Percentiles rank a stretch among this genome's conserved stretches.
Conservation (phyloP, 164 flowering plant genomes). For the Stephania yunnanensis region DNA sequence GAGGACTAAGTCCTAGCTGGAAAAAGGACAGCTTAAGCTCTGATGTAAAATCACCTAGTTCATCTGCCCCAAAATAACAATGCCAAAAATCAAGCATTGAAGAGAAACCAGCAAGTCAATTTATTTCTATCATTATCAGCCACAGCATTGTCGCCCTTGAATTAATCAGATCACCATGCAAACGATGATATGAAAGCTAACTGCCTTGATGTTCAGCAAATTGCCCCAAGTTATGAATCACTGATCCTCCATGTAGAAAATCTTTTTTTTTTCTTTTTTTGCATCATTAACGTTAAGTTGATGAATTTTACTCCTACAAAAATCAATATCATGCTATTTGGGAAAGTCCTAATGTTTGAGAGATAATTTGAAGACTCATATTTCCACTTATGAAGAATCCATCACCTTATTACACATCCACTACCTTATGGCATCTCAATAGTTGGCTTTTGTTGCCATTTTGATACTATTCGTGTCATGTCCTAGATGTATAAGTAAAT, state of each 20-base stretch:
- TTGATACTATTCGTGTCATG: not conserved
- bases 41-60: slow-evolving; percentile 65
- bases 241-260: too few species aligned
- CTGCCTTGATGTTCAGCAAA: not conserved
- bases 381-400: too few species aligned
- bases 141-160: not conserved
- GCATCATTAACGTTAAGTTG: not conserved
- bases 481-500: not conserved
- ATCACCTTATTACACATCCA: too few species aligned
- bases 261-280: too few species aligned
- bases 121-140: not conserved
- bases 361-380: not conserved
- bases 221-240: not conserved
- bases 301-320: not conserved
- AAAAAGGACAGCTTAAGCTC: slow-evolving; percentile 94
- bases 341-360: not conserved
- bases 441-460: too few species aligned
- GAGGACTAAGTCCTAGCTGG: slow-evolving; percentile 98
- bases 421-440: too few species aligned
- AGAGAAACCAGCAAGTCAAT: slow-evolving; percentile 4
- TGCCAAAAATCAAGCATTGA: not conserved
- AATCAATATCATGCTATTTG: not conserved
- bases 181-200: not conserved
- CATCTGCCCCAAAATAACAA: slow-evolving; percentile 45
- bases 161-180: not conserved